Base-by-base conservation (phyloP, 225 moss, liverwort and hornwort genomes). In the Bryoerythrophyllum caledonicum region DNA sequence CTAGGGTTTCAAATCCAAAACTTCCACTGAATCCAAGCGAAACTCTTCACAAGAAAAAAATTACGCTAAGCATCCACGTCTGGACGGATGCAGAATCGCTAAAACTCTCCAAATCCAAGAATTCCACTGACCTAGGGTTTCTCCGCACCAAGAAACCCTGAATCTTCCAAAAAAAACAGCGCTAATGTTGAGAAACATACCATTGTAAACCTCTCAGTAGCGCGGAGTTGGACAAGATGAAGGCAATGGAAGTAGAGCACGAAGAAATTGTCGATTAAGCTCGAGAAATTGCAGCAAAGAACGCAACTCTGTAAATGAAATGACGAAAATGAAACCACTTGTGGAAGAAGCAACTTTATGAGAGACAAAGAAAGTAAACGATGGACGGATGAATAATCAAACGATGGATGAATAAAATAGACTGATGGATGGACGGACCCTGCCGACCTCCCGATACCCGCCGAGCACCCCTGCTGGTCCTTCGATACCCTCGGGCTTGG, bases 131-230 rank as follows among this genome's bases (percentile, higher is more conserved):
- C 44, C 34, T 44, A 83, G 71, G 77, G 30, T 57, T 64, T 77
- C 67, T 15, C 2, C 9, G 34, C 2, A 8, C 7, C 60, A 14
- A 10, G 19, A 26, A 78, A 73, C 43, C 63, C 64, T 43, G 26
- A 44, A 35, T 5, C 1, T 27, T 24, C n/a, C 52, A 4, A 10
- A 11, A 46, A 2, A 67, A 23, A 43, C 53, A 43, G 48, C 77
- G 70, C 61, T 38, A 74, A 30, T 44, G 5, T 14, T 8, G 10
- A 17, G 3, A 8, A 49, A 78, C 74, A 23, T 67, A 84, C 84
- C 84, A 84, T 84, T 48, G 7, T 53, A 19, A 10, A 49, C 30
- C 49, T 67, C 40, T 55, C 71, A 41, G 74, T 17, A 16, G 38
- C 24, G 37, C 65, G 32, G 56, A 51, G 24, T 20, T 62, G 38